These are phyloP conservation scores for Colletotrichum echinochloae DNA, from an alignment of 2,329 filamentous ascomycete genomes.

Conservation along the genomic window DNA sequence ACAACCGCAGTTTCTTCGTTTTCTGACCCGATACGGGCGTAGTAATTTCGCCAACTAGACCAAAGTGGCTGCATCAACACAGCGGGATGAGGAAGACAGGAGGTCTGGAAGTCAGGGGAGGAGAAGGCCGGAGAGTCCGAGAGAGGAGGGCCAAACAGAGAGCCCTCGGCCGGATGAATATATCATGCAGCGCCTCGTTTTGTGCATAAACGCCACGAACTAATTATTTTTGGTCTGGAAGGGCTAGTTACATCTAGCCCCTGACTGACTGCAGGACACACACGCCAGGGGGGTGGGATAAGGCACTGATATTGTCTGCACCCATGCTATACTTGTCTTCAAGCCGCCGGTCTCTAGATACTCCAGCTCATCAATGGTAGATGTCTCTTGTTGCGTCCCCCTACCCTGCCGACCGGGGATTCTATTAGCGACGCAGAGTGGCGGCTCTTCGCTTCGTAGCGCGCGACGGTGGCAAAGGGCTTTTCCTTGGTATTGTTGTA, in stretches of 20 bases:
- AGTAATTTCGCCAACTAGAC: neutral
- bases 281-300: neutral
- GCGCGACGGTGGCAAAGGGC: neutral
- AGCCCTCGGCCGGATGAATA: too few species aligned
- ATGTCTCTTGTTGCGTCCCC: neutral
- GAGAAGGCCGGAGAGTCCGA: neutral
- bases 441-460: neutral
- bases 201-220: constrained; percentile 3
- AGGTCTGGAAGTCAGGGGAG: neutral
- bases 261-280: neutral
- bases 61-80: neutral
- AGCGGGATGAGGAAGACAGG: neutral
- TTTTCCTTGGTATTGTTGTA: neutral
- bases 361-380: neutral
- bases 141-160: neutral
- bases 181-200: constrained; percentile 6
- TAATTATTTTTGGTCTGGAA: neutral
- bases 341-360: neutral
- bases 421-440: neutral
- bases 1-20: too few species aligned
- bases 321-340: neutral
- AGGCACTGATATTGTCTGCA: neutral
- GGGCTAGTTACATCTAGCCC: neutral
- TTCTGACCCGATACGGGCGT: neutral
- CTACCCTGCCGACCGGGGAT: neutral